phyloP scores from a whole-genome alignment of 164 flowering plant genomes.

The Annona cherimola region DNA sequence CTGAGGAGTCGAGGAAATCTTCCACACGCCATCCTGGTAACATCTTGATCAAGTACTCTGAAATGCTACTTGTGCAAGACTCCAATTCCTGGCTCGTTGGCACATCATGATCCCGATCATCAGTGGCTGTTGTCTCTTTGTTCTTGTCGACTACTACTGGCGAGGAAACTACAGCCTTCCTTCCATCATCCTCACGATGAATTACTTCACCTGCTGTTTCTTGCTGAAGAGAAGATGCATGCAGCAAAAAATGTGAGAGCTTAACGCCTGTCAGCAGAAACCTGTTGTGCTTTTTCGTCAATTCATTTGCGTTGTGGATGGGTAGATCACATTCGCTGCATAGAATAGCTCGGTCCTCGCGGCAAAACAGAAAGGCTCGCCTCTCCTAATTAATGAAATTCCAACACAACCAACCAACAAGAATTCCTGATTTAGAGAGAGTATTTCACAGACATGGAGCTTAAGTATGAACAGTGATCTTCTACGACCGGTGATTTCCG shows the following conservation, averaged over 20 bases:
- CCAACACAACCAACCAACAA: background rate
- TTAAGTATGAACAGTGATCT: too few relatives aligned
- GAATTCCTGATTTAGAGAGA: too few relatives aligned
- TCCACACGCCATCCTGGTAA: slow-evolving; percentile 95
- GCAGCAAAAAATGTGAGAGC: slow-evolving; percentile 39
- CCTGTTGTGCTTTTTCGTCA: slow-evolving; percentile 61
- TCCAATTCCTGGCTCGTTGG: slow-evolving; percentile 8
- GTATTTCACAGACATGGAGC: too few relatives aligned
- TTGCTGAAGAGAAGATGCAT: slow-evolving; percentile 9
- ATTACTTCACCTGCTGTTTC: background rate
- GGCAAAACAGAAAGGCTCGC: slow-evolving; percentile 82
- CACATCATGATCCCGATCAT: background rate
- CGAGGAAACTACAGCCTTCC: background rate
- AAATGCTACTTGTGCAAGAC: slow-evolving; percentile 55
- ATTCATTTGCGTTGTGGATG: slow-evolving; percentile 71
- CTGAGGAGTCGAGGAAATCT: slow-evolving; percentile 57
- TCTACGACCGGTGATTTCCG: too few relatives aligned
- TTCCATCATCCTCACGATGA: background rate
- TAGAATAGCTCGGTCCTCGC: slow-evolving; percentile 78
- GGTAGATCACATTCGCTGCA: slow-evolving; percentile 82
- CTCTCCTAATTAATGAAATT: slow-evolving; percentile 38
- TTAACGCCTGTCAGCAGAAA: slow-evolving; percentile 83
- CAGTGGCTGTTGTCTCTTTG: background rate
- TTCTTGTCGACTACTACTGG: background rate
- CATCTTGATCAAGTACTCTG: slow-evolving; percentile 78